Evolutionary conservation across 2,329 filamentous ascomycete genomes (phyloP), one percentile per base, ranked within the genome.

Genomic region (Colletotrichum sp.): DNA sequence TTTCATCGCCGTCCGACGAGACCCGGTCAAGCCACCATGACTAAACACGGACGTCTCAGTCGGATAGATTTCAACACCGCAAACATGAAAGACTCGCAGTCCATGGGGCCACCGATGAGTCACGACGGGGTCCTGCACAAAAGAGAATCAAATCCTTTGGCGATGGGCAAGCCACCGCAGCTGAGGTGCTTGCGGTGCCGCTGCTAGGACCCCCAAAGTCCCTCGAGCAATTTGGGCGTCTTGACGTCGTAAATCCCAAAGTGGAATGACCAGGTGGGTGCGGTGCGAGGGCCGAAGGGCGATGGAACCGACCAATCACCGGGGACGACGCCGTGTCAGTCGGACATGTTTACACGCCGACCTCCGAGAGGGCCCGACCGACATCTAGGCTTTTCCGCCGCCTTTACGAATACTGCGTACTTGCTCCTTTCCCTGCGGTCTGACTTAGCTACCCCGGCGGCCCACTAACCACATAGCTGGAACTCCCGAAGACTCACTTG

Each of bases 181-280:
- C 64, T n/a, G 38, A 27, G 12, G 38, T 55, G 69, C 34, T 69
- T 57, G 69, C 65, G 47, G 69, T 34, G 58, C 43, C 58, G n/a
- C 29, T 8, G 62, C 24, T 62, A 24, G 21, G 33, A 62, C 29
- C 59, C 59, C 29, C 29, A 57, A 24, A 55, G 29, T 29, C 29
- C 58, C 8, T 13, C 8, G 16, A 57, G 61, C 18, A 24, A 47
- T 47, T 68, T 57, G 8, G 29, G 21, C 18, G 62, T 62, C 58
- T 64, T 54, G 70, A 72, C 70, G 57, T 72, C 66, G 66, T 72
- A 59, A 58, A 64, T 61, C 71, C 55, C 27, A 62, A 71, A 71
- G 36, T 27, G 62, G 55, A 43, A n/a, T 38, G 24, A 62, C 51
- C 54, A 65, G 43, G 43, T 51, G 43, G 43, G 43, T 51, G 43